phyloP scores from a whole-genome alignment of 2,329 filamentous ascomycete species.

The Chrysoporthe cubensis region DNA sequence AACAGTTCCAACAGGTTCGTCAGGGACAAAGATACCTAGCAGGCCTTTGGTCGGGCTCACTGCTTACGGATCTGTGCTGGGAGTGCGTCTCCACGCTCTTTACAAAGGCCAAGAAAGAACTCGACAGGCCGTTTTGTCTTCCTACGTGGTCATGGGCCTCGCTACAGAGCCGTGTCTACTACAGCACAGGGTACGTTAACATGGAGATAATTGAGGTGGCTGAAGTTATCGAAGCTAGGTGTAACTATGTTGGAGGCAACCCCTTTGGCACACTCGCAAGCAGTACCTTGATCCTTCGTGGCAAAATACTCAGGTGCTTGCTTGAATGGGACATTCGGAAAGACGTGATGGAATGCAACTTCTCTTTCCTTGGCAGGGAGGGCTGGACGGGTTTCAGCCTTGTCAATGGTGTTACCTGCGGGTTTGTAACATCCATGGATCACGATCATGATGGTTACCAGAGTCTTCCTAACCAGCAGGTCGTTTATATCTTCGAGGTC shows the following conservation, averaged over 20 bases:
- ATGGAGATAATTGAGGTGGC: background rate
- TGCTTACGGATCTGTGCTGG: background rate
- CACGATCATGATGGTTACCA: background rate
- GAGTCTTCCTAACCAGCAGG: background rate
- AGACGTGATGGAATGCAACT: background rate
- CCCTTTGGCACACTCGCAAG: background rate
- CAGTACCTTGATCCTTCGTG: background rate
- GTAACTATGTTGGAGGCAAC: background rate
- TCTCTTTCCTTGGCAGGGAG: background rate
- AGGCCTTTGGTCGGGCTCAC: slow-evolving; percentile 4
- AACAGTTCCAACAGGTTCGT: background rate
- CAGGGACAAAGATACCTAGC: background rate
- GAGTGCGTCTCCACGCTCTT: background rate
- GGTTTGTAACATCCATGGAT: background rate
- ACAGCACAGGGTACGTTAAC: background rate
- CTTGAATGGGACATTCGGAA: background rate
- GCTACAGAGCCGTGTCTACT: background rate
- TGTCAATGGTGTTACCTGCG: background rate
- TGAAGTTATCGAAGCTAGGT: background rate
- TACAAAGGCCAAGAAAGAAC: background rate
- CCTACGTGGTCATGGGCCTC: slow-evolving; percentile 9
- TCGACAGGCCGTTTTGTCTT: background rate
- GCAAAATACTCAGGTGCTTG: background rate
- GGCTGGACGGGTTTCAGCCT: background rate
- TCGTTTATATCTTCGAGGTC: background rate